Percentiles rank a stretch among this genome's conserved stretches.
Evolutionary conservation across 176 grass and related monocot genomes (phyloP).

Genomic region (Elymus sibiricus): DNA sequence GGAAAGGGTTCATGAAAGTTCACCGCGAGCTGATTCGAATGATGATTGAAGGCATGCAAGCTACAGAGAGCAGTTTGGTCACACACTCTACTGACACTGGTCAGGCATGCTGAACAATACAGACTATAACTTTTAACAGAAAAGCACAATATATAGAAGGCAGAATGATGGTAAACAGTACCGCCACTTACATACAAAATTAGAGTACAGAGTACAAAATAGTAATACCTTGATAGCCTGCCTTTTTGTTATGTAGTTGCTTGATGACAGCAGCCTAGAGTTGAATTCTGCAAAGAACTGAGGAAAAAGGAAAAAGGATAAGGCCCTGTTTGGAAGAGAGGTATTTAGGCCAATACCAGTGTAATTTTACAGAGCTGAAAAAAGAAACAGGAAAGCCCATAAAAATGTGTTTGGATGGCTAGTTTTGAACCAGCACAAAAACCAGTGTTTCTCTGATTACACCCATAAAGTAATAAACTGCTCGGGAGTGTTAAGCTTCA

Average conservation of each 20-base stretch:
- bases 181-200: neutral
- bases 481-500: too few relatives aligned
- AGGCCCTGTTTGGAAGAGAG: neutral
- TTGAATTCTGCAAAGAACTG: conserved; percentile 98
- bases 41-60: neutral
- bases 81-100: neutral
- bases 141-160: neutral
- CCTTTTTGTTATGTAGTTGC: conserved; percentile 92
- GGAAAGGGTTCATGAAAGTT: conserved; percentile 6
- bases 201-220: neutral
- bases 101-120: neutral
- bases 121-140: neutral
- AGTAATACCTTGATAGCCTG: conserved; percentile 90
- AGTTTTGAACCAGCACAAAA: too few relatives aligned
- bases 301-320: conserved; percentile 21
- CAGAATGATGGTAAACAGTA: neutral
- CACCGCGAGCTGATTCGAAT: neutral
- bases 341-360: neutral
- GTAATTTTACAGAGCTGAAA: neutral
- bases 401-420: too few relatives aligned
- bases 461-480: too few relatives aligned
- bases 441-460: too few relatives aligned
- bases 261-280: conserved; percentile 77
- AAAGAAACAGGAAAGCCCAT: too few relatives aligned
- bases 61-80: neutral